Conservation (phyloP, 257 asterid species). For the Mentha longifolia region DNA sequence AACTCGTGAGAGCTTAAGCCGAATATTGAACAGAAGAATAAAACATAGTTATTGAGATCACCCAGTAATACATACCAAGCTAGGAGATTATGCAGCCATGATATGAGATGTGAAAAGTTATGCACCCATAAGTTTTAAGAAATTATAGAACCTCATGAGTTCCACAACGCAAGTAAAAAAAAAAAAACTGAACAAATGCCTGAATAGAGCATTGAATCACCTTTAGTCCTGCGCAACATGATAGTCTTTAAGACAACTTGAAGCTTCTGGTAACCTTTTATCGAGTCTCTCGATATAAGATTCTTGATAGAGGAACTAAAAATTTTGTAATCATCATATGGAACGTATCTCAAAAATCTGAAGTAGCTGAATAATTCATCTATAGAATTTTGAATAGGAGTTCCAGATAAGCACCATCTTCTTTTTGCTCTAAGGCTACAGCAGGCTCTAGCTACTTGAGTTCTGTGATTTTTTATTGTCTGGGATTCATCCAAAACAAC, state of each 20-base stretch:
- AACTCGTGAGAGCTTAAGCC: neutral
- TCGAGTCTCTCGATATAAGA: constrained; percentile 71
- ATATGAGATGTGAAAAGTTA: neutral
- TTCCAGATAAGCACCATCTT: constrained; percentile 99
- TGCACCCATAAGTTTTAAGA: constrained; percentile 1
- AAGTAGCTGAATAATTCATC: constrained; percentile 97
- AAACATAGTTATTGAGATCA: neutral
- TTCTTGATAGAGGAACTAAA: constrained; percentile 69
- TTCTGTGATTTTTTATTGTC: constrained; percentile 93
- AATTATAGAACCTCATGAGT: neutral
- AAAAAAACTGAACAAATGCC: neutral
- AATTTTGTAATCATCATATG: constrained; percentile 78
- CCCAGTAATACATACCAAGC: constrained; percentile 14
- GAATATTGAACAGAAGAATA: neutral
- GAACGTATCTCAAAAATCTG: constrained; percentile 90
- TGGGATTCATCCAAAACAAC: constrained; percentile 97
- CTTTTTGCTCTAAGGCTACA: constrained; percentile 96
- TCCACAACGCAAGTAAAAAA: neutral
- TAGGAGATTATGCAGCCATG: neutral
- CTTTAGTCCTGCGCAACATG: constrained; percentile 99
- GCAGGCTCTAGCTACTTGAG: constrained; percentile 98
- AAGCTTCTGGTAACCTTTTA: constrained; percentile 82
- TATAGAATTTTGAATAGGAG: constrained; percentile 94
- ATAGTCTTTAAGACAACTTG: constrained; percentile 75
- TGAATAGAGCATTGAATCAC: constrained; percentile 42